phyloP scores from a whole-genome alignment of 2,329 filamentous ascomycete species.

The Xylaria sp. region DNA sequence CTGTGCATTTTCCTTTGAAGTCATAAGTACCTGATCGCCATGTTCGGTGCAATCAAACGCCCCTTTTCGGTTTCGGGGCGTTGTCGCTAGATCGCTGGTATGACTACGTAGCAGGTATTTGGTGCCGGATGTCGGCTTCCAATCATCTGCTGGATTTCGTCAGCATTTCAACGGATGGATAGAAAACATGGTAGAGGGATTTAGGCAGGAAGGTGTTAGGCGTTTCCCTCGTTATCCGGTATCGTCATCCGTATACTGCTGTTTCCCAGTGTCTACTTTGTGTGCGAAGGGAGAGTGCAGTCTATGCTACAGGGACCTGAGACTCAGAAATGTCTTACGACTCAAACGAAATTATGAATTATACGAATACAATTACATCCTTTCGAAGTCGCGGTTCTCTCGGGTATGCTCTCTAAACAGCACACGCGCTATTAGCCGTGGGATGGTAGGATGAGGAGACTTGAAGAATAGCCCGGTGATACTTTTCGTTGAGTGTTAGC shows the following conservation, averaged over 20 bases:
- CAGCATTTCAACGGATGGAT: slow-evolving; percentile 13
- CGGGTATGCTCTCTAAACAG: neutral
- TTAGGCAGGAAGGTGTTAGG: neutral
- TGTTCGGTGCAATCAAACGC: neutral
- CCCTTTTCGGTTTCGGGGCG: neutral
- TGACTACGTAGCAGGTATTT: neutral
- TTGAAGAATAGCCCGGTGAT: neutral
- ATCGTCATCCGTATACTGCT: slow-evolving; percentile 8
- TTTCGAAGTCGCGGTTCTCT: neutral
- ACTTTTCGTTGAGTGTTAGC: neutral
- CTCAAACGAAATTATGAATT: slow-evolving; percentile 16
- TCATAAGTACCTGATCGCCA: neutral
- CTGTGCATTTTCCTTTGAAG: neutral
- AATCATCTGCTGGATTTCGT: slow-evolving; percentile 6
- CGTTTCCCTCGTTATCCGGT: slow-evolving; percentile 15
- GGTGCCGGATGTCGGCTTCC: slow-evolving; percentile 1
- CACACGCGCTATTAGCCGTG: neutral
- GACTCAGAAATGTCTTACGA: neutral
- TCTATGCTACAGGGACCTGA: neutral
- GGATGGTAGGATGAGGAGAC: neutral
- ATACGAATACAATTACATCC: slow-evolving; percentile 3
- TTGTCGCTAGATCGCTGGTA: neutral
- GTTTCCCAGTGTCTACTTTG: neutral
- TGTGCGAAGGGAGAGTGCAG: neutral
- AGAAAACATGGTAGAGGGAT: neutral